Conservation (phyloP, 441 rosid genomes). For the Jatropha podagrica region DNA sequence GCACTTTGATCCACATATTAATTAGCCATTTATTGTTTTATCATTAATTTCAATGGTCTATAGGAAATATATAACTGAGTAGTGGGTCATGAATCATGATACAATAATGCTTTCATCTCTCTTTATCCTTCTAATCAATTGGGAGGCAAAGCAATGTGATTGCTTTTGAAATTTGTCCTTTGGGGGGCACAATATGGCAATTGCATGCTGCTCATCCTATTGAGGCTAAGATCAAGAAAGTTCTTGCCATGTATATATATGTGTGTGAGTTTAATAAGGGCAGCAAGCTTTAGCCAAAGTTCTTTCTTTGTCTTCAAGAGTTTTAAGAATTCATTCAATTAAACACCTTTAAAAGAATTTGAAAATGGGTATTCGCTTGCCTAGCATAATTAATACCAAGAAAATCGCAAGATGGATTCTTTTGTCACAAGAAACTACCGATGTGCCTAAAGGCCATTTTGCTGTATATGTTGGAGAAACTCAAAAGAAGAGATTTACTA, state of each 20-base stretch:
- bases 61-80: no score
- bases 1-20: no score
- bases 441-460: conserved; percentile 51
- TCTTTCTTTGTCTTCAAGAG: not conserved
- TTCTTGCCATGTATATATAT: not conserved
- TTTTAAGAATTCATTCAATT: not conserved
- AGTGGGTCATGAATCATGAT: no score
- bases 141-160: not conserved
- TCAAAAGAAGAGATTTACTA: not conserved
- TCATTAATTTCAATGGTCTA: no score
- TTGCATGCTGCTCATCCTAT: not conserved
- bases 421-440: not conserved
- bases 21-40: no score
- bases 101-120: no score
- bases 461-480: conserved; percentile 31
- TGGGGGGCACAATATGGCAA: not conserved
- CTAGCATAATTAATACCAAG: not conserved
- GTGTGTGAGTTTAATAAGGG: not conserved
- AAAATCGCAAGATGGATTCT: not conserved
- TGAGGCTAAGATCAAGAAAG: not conserved
- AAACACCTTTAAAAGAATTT: not conserved
- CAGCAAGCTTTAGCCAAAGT: not conserved
- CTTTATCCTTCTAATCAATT: not conserved
- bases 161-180: not conserved
- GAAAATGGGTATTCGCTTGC: not conserved